Evolutionary conservation across 768 basidiomycete genomes (phyloP), one percentile per base, ranked within the genome.

Genomic region (Suillus hirtellus): DNA sequence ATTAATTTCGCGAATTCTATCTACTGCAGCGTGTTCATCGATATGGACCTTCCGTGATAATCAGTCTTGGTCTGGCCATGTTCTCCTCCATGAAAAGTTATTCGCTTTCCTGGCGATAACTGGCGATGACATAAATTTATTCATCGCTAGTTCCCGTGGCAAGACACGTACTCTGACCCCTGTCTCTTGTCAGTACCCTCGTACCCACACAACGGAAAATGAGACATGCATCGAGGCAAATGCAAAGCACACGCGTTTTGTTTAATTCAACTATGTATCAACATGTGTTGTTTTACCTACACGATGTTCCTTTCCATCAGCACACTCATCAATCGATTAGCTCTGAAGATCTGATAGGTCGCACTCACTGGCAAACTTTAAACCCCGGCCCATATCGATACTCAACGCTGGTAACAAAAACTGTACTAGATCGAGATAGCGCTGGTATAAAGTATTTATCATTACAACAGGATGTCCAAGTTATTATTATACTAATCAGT

Each of bases 191-290:
- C 40, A 58, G 24, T 24, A 42, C 15, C 9, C 34, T 11, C 17
- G 54, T 21, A 9, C 56, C 56, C 40, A 42, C 17, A 42, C 40
- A 42, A 58, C 56, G 40, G 17, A 58, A 58, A 42, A 58, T 42
- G 56, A 58, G 56, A 42, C 56, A 58, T 42, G 38, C 56, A 52
- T 52, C 50, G 40, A 58, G 40, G 56, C 56, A 53, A 35, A 35
- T 53, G 17, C 5, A 42, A 27, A 31, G 0, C 17, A 42, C 40
- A 58, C 17, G 15, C 17, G 37, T 42, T 31, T 58, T 27, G 38
- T 40, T 24, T 19, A 40, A 42, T 42, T 56, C 38, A 55, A 55
- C 35, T 37, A 8, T 37, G n/a, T 21, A 38, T 55, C 55, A 56
- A 58, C 56, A 27, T 31, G 56, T 42, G 38, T 58, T 58, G 40